Conservation (phyloP, 176 grass and related monocot genomes). For the Elymus sibiricus region DNA sequence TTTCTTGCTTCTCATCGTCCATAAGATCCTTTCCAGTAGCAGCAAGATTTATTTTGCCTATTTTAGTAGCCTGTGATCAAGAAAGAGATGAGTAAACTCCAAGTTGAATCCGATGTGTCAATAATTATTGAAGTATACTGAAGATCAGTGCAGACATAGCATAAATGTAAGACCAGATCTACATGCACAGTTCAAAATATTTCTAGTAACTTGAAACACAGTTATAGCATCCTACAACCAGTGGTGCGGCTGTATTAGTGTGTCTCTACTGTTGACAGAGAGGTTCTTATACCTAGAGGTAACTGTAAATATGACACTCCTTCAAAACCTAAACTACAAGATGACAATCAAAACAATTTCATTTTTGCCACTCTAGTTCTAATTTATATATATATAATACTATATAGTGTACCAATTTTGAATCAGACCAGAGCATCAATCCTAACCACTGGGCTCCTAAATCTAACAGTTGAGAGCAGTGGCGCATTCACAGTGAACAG, state of each 20-base stretch:
- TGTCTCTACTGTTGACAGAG: not conserved
- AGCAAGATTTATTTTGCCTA: slow-evolving; percentile 99
- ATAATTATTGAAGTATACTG: not conserved
- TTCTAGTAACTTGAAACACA: slow-evolving; percentile 1
- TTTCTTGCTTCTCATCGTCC: slow-evolving; percentile 98
- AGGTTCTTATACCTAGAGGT: not conserved
- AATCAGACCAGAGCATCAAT: not conserved
- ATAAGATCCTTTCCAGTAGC: slow-evolving; percentile 98
- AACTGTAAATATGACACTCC: not conserved
- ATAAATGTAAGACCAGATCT: slow-evolving; percentile 12
- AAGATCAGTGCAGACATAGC: not conserved
- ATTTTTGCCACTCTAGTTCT: not conserved
- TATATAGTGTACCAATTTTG: not conserved
- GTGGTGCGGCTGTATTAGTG: not conserved
- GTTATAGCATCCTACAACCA: not conserved
- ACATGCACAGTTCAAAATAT: not conserved
- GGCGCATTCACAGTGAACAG: not conserved
- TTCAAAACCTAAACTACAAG: not conserved
- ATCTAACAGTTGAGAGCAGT: not conserved
- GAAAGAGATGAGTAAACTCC: slow-evolving; percentile 17
- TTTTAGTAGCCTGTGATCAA: slow-evolving; percentile 83
- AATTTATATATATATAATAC: no score
- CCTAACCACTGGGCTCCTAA: not conserved
- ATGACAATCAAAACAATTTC: not conserved
- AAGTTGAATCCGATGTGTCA: not conserved